phyloP scores from a whole-genome alignment of 345 rosid genomes.

The Brassica juncea region DNA sequence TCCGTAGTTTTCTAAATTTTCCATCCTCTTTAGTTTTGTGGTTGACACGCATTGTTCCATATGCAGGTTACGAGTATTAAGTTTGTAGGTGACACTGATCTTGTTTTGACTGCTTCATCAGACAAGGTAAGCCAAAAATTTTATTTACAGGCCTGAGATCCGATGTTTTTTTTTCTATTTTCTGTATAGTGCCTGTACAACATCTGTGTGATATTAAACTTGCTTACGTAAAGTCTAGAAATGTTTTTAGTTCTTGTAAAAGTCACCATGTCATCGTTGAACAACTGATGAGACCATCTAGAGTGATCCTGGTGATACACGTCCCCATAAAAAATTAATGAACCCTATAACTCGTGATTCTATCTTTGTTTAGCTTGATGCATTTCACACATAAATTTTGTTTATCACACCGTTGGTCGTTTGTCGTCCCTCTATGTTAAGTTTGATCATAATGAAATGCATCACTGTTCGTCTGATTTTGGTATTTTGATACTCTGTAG shows the following conservation, averaged over 20 bases:
- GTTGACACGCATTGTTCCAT: neutral
- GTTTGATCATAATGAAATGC: neutral
- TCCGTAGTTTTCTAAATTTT: neutral
- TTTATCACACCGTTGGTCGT: neutral
- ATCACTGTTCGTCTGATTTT: neutral
- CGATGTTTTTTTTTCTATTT: neutral
- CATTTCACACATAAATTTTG: neutral
- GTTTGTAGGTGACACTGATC: neutral
- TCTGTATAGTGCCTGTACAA: neutral
- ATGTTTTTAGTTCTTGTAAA: constrained; percentile 1
- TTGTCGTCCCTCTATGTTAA: neutral
- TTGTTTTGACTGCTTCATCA: neutral
- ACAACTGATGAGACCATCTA: neutral
- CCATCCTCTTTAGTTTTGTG: neutral
- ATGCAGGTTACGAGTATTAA: neutral
- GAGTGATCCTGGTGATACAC: neutral
- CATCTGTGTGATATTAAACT: neutral
- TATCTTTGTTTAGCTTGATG: constrained; percentile 1
- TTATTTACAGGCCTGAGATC: neutral
- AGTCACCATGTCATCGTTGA: neutral
- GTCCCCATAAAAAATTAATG: neutral
- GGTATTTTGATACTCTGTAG: constrained; percentile 46
- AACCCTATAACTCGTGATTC: neutral
- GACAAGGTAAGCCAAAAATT: neutral
- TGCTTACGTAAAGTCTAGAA: neutral